Evolutionary conservation across 148 eudicot species (phyloP), one percentile per base, ranked within the genome.

Genomic region (Rhododendron ovatum): DNA sequence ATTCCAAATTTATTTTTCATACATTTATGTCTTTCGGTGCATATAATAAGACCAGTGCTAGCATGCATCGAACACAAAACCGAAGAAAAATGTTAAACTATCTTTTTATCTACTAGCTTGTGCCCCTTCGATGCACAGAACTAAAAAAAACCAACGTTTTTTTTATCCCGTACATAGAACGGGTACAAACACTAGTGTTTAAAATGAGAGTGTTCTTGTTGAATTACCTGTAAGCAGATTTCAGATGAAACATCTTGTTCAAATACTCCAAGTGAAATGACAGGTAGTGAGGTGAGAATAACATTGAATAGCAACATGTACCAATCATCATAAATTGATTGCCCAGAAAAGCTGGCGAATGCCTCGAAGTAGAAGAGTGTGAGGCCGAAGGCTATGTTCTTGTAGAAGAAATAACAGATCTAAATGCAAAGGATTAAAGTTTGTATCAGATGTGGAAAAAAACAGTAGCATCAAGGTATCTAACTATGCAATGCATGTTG

Each of bases 361-460:
- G 93, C 92, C 93, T 94, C 97, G 15, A 94, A 94, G 89, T 94
- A 94, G 84, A 94, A 94, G 43, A 94, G 88, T n/a, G 98, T 94
- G 75, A 94, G 95, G 76, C 95, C 95, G 82, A 94, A 93, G 9
- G 93, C 94, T 88, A 94, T 94, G 84, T 94, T 94, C 91, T 94
- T 94, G 92, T 94, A 94, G 90, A 94, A 91, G 89, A 92, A 94
- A 88, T 94, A 94, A 85, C 98, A 94, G 33, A 94, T 92, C 95
- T 94, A 92, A 47, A 86, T 15, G 41, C 51, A 53, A 24, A 67
- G 41, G 79, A 17, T 85, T 85, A 57, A 50, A 88, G 53, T 59
- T 83, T 67, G 63, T 45, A 80, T 84, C 28, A 87, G 17, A 28
- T 28, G 35, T 0, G 1, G 0, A 11, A 67, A 28, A 3, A 26